These are phyloP conservation scores for Phytophthora constricta DNA, from an alignment of 352 stramenopile genomes.

Conservation along the genomic window DNA sequence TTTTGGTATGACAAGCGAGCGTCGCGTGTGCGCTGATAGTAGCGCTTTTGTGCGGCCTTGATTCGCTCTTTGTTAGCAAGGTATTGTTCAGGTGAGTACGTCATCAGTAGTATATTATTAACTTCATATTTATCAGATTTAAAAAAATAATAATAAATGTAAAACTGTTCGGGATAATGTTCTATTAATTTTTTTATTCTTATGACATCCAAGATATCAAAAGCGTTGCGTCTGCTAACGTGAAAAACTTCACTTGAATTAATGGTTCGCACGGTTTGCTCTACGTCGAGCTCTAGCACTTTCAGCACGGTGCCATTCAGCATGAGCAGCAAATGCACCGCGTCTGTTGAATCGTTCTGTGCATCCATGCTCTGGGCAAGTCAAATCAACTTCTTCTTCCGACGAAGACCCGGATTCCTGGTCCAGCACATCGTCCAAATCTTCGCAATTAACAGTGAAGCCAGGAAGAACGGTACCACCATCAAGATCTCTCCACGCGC, in stretches of 20 bases:
- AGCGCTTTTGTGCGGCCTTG: no score
- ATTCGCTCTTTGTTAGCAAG: no score
- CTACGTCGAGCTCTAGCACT: constrained; percentile 23
- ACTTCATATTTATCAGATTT: background rate
- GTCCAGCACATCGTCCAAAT: constrained; percentile 25
- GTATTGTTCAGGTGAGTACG: background rate
- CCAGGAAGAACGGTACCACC: no score
- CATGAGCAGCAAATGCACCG: constrained; percentile 1
- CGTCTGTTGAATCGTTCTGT: constrained; percentile 5
- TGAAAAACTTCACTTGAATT: constrained; percentile 26
- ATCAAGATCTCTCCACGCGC: no score
- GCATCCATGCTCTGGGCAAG: background rate
- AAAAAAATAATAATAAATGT: background rate
- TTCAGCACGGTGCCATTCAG: constrained; percentile 15
- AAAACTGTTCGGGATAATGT: background rate
- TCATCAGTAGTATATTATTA: background rate
- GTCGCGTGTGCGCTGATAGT: no score
- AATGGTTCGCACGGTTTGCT: constrained; percentile 21
- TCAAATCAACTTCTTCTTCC: constrained; percentile 27
- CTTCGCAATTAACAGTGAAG: constrained; percentile 20
- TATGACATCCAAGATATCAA: constrained; percentile 14
- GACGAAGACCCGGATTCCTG: constrained; percentile 29
- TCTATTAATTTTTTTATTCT: constrained; percentile 11
- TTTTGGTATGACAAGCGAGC: no score
- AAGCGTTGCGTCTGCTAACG: constrained; percentile 17